Conservation (phyloP, 2,329 filamentous ascomycete species). For the Cucurbitaria berberidis region DNA sequence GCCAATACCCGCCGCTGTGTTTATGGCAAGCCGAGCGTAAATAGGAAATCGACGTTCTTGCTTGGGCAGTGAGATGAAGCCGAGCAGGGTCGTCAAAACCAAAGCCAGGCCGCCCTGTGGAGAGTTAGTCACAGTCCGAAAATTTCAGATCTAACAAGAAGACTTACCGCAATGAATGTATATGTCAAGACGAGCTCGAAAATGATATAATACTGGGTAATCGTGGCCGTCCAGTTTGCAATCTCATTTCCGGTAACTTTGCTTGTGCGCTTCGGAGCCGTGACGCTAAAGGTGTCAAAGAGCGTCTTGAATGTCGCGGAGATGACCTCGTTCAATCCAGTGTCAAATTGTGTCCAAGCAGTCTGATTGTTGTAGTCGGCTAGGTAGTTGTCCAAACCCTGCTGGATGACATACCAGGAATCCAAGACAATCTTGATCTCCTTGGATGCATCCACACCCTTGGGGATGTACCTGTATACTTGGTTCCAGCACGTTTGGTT, state of each 20-base stretch:
- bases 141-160: slow-evolving; percentile 34
- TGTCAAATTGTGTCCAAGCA: slow-evolving; percentile 5
- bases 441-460: slow-evolving; percentile 29
- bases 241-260: slow-evolving; percentile 2
- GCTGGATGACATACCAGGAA: slow-evolving; percentile 15
- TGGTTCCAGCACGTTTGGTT: slow-evolving; percentile 17
- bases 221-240: slow-evolving; percentile 3
- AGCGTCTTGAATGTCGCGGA: slow-evolving; percentile 25
- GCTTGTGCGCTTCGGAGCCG: slow-evolving; percentile 20
- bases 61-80: slow-evolving; percentile 35
- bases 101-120: slow-evolving; percentile 34
- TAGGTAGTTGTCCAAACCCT: slow-evolving; percentile 14
- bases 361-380: slow-evolving; percentile 22
- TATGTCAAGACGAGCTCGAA: slow-evolving; percentile 36
- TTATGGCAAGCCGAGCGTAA: slow-evolving; percentile 29
- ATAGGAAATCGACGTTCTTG: slow-evolving; percentile 23
- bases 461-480: slow-evolving; percentile 32
- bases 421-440: slow-evolving; percentile 9
- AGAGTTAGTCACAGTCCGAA: slow-evolving; percentile 21
- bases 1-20: slow-evolving; percentile 25
- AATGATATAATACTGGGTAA: slow-evolving; percentile 21
- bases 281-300: slow-evolving; percentile 32
- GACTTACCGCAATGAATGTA: slow-evolving; percentile 17
- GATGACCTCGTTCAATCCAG: slow-evolving; percentile 16
- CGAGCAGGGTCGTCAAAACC: slow-evolving; percentile 30